Base-by-base conservation (phyloP, 129 eudicot genomes). In the Deinandra increscens region DNA sequence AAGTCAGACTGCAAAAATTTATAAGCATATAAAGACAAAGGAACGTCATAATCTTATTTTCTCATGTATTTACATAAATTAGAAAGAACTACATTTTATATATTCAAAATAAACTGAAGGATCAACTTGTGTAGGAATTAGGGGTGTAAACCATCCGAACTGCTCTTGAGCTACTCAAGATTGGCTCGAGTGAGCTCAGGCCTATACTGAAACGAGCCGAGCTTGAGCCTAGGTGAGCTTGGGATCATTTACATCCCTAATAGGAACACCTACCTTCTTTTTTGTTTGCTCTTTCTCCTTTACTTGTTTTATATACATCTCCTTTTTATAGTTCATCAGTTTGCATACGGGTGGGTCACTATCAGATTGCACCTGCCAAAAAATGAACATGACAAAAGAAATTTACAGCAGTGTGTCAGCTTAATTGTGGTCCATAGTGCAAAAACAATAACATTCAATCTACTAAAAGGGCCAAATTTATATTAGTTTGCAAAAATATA, bases 331-430 rank as follows among this genome's bases (percentile, higher is more conserved):
- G 79, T 91, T 88, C 84, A 83, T 70, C 61, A 91, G 67, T 81
- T 87, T 91, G 86, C 97, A 91, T 46, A 85, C 97, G 77, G 97
- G 96, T 46, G 93, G 97, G 7, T 83, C 78, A 55, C 71, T 86
- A 64, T 64, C 75, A 55, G 81, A 65, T 41, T 85, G 79, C 76
- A 91, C 96, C 97, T 91, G 85, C 55, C 23, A 53, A 58, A 66
- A 60, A 66, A 66, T 13, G 54, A 43, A 43, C 48, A 45, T 4
- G 55, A 43, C 13, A 11, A 63, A 19, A 0, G 5, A 5, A 64
- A 61, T 48, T 26, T 58, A 5, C 9, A 41, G 8, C 9, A 20
- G 9, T 39, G 41, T 29, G 4, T 15, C 18, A 45, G 15, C n/a
- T 45, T 50, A 46, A 13, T 3, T 60, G n/a, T 1, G 31, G 12